Base-by-base conservation (phyloP, 2,329 filamentous ascomycete species). In the Coniochaeta ligniaria region DNA sequence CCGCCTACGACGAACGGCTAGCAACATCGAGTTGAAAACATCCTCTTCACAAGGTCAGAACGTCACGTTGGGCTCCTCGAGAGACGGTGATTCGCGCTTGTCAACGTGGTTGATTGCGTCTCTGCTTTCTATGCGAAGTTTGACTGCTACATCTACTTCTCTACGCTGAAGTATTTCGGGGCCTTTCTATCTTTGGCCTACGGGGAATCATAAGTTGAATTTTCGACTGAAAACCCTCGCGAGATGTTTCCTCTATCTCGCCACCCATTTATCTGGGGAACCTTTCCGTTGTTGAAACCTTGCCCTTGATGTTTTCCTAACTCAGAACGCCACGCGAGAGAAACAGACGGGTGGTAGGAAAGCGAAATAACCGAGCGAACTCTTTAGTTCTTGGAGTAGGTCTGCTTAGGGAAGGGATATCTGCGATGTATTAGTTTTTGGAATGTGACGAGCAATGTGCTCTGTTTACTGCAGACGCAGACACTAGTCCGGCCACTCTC, bases 401-500 rank as follows among this genome's bases (percentile, higher is more conserved):
- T 79, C 77, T 93, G 86, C 83, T 94, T 93, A 71, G 90, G 90
- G 81, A 86, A 90, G 67, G 91, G 91, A 80, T 86, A 93, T 67
- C 90, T 92, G 72, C 63, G 65, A 47, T 47, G 31, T 35, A 57
- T 57, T 58, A 38, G 28, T 52, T 2, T 36, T 22, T 17, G 24
- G 12, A 52, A 26, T 17, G n/a, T 4, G 22, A 14, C 36, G 35
- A 8, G 36, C 17, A 24, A 22, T 11, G 22, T 31, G 47, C 47
- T 31, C 22, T 47, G n/a, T 24, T 24, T 47, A 20, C 43, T 52
- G 24, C 47, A 22, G 24, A 16, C 26, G 43, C 38, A 9, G 2
- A 11, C 35, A 43, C 43, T 14, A 20, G 22, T 52, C 47, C 26
- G n/a, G 17, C 47, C 47, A 52, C 47, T 28, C 47, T 31, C 47